Base-by-base conservation (phyloP, 1,284 basidiomycete species). In the Bjerkandera adusta region DNA sequence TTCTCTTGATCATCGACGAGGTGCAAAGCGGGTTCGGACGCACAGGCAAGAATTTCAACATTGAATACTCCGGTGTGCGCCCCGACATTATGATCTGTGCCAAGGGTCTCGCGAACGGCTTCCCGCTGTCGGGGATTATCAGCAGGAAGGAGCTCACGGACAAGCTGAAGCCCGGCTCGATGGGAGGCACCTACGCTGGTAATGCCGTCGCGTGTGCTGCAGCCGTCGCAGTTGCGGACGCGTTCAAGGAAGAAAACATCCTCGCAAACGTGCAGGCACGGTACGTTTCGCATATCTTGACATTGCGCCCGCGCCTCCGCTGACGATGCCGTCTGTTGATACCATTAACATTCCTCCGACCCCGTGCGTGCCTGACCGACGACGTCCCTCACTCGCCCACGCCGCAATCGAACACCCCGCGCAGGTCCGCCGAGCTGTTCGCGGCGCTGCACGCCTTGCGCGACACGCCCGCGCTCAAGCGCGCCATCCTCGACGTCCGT, bases 101-200 rank as follows among this genome's bases (percentile, higher is more conserved):
- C 36, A 98, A 98, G 73, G 94, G 94, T 13, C 73, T 97, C 16
- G 94, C 92, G 27, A 95, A 95, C 62, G 93, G 93, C 11, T 97
- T 96, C 79, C 95, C 95, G 1, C 72, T 98, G 50, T 93, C 89
- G 47, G 92, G 85, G 21, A 80, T 97, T 35, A 80, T 92, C 43
- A 86, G 86, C 54, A 75, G 84, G 43, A 91, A 83, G 68, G 89
- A 92, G 56, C 61, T 96, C 46, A 93, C 90, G 48, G 89, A 91
- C 64, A 81, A 74, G 58, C 76, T 96, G 52, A 79, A 77, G 60
- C 81, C 89, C 5, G 93, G 92, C 11, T 82, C 81, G 13, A 85
- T 96, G 81, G 91, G 92, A 22, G 92, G 92, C 15, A 95, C 92
- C 2, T 94, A 94, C 57, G 89, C 89, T 8, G 93, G 93, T 24